Conservation (phyloP, 306 rosid species). For the Vigna angularis region DNA sequence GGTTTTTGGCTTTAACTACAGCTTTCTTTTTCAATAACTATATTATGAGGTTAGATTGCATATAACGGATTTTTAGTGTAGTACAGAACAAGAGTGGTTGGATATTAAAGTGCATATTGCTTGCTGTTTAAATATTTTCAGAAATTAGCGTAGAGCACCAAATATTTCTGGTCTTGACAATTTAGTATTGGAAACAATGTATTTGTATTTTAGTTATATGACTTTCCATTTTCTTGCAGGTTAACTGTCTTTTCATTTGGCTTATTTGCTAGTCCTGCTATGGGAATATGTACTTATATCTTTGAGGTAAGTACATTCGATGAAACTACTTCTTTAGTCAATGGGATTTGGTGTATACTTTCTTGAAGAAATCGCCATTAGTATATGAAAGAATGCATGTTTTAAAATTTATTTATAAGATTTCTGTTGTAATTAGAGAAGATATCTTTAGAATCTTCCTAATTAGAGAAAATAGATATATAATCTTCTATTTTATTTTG, state of each 20-base stretch:
- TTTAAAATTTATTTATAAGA: not conserved
- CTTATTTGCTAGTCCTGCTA: slow-evolving; percentile 65
- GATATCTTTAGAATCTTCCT: too few species aligned
- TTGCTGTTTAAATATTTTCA: not conserved
- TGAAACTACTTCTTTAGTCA: slow-evolving; percentile 25
- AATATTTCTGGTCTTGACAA: not conserved
- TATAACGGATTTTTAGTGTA: not conserved
- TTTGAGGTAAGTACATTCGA: slow-evolving; percentile 61
- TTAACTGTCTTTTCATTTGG: slow-evolving; percentile 75
- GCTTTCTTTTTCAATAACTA: not conserved
- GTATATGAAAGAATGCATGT: not conserved
- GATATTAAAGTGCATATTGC: not conserved
- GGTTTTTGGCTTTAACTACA: not conserved
- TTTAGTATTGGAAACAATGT: slow-evolving; percentile 21
- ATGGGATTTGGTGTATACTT: not conserved
- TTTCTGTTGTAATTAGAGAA: too few species aligned
- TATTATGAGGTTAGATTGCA: slow-evolving; percentile 9
- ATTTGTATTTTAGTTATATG: slow-evolving; percentile 2
- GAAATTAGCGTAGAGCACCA: slow-evolving; percentile 10
- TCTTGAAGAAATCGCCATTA: slow-evolving; percentile 9
- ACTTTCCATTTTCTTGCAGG: slow-evolving; percentile 54
- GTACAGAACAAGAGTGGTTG: not conserved
- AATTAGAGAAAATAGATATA: too few species aligned
- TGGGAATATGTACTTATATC: slow-evolving; percentile 63
- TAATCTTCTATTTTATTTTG: too few species aligned